Base-by-base conservation (phyloP, 1,139 yeast species). In the Nakaseomyces delphensis region DNA sequence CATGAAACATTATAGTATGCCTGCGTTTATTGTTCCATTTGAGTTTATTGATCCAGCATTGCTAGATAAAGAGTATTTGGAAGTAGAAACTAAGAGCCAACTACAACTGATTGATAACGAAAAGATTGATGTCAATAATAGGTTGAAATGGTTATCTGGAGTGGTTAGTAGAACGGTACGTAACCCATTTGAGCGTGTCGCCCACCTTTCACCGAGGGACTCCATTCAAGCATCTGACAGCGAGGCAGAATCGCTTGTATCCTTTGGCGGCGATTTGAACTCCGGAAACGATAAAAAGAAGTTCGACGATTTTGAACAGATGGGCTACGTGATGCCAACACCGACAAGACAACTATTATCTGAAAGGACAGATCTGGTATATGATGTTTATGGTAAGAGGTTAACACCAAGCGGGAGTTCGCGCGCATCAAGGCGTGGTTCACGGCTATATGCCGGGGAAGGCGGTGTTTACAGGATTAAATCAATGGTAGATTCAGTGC, bases 21-120 rank as follows among this genome's bases (percentile, higher is more conserved):
- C 70, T 0, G 55, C 59, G 0, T 47, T 61, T 21, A 50, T 64
- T 3, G 56, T 66, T 1, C 68, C 69, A 2, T 56, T 55, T 45
- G 62, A 58, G 39, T 51, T 63, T 40, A 56, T 63, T 32, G 51
- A 59, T 33, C 61, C 59, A 3, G 41, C 43, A n/a, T 39, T 49
- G 21, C 41, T 57, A 4, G 53, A 53, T 4, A 54, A 55, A 32
- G 45, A 14, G 38, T 38, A 14, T 29, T 27, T 19, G 23, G 39
- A 14, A 21, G 25, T 3, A 25, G 32, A 10, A 38, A 25, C 7
- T 23, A 36, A 4, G 25, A 35, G 24, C 8, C 37, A 6, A 10
- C 28, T 6, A 19, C 35, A 19, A 31, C 9, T 14, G 24, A 25
- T 21, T 10, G 16, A 33, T 20, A 21, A 16, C 20, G 28, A 33